phyloP scores from a whole-genome alignment of 1,139 yeast genomes.

The Yueomyces sp. region DNA sequence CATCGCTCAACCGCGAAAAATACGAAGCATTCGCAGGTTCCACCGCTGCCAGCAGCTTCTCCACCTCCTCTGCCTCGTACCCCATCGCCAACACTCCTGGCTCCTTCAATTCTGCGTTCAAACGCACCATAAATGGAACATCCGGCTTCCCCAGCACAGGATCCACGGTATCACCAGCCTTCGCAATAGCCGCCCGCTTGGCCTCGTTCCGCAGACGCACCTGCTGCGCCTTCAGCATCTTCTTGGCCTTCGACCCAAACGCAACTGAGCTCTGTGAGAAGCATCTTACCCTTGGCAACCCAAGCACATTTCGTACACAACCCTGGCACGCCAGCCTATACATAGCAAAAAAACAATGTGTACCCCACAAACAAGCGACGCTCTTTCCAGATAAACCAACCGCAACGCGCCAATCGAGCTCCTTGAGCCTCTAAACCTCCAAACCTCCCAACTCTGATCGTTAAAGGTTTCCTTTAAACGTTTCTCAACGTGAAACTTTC shows the following conservation, averaged over 20 bases:
- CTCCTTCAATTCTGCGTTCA: slow-evolving; percentile 51
- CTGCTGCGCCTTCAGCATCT: slow-evolving; percentile 24
- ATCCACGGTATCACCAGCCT: slow-evolving; percentile 34
- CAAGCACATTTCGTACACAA: too few relatives aligned
- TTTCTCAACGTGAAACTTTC: too few relatives aligned
- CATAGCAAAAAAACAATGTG: too few relatives aligned
- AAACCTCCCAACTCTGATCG: too few relatives aligned
- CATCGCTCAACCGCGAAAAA: slow-evolving; percentile 16
- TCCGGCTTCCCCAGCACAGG: slow-evolving; percentile 70
- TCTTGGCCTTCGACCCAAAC: slow-evolving; percentile 19
- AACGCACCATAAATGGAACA: slow-evolving; percentile 58
- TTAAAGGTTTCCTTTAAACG: too few relatives aligned
- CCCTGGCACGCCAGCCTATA: too few relatives aligned
- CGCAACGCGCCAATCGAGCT: too few relatives aligned
- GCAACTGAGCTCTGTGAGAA: background rate
- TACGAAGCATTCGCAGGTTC: slow-evolving; percentile 45
- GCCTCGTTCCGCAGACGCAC: slow-evolving; percentile 26
- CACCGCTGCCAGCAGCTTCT: slow-evolving; percentile 68
- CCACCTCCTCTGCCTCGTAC: slow-evolving; percentile 51
- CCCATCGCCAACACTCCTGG: slow-evolving; percentile 50
- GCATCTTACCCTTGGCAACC: too few relatives aligned
- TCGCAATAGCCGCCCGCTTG: slow-evolving; percentile 19
- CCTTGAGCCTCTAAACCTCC: too few relatives aligned
- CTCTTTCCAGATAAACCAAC: too few relatives aligned
- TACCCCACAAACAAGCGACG: too few relatives aligned